A percentile compares a stretch with the other conserved stretches of the same genome.
phyloP scores from a whole-genome alignment of 768 basidiomycete genomes.

The Lyophyllum decastes region DNA sequence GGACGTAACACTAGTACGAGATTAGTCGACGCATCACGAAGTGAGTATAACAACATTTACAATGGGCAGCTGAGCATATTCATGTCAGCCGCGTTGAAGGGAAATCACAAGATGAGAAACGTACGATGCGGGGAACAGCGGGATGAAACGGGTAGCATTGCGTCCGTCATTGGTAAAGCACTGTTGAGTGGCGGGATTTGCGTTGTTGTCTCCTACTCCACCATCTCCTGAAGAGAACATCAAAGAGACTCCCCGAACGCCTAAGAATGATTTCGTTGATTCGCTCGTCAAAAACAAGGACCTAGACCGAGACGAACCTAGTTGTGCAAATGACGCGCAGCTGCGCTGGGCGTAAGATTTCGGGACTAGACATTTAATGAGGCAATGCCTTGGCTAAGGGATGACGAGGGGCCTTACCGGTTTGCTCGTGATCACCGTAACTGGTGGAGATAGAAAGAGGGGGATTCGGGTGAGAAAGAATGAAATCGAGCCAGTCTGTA shows the following conservation, averaged over 20 bases:
- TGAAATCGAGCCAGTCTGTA: conserved; percentile 57
- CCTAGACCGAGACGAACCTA: conserved; percentile 38
- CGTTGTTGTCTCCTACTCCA: conserved; percentile 64
- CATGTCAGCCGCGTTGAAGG: conserved; percentile 21
- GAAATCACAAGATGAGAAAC: conserved; percentile 25
- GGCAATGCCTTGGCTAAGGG: not conserved
- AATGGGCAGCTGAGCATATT: conserved; percentile 40
- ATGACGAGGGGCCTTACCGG: conserved; percentile 37
- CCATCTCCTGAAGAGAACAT: conserved; percentile 65
- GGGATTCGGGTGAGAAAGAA: conserved; percentile 41
- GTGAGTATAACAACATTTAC: conserved; percentile 30
- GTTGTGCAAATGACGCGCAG: conserved; percentile 58
- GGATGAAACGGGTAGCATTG: conserved; percentile 53
- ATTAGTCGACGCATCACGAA: not conserved
- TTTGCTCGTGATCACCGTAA: conserved; percentile 71
- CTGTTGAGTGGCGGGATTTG: conserved; percentile 47
- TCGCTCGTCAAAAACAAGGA: too few relatives aligned
- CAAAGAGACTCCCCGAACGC: conserved; percentile 63
- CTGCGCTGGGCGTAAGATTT: conserved; percentile 50
- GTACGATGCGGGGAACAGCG: conserved; percentile 58
- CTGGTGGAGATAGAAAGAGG: conserved; percentile 68
- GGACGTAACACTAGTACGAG: conserved; percentile 56
- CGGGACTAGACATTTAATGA: conserved; percentile 44
- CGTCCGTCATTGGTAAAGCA: conserved; percentile 63
- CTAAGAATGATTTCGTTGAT: conserved; percentile 24